Base-by-base conservation (phyloP, 1,139 yeast species). In the Debaryomycetaceae sp. region DNA sequence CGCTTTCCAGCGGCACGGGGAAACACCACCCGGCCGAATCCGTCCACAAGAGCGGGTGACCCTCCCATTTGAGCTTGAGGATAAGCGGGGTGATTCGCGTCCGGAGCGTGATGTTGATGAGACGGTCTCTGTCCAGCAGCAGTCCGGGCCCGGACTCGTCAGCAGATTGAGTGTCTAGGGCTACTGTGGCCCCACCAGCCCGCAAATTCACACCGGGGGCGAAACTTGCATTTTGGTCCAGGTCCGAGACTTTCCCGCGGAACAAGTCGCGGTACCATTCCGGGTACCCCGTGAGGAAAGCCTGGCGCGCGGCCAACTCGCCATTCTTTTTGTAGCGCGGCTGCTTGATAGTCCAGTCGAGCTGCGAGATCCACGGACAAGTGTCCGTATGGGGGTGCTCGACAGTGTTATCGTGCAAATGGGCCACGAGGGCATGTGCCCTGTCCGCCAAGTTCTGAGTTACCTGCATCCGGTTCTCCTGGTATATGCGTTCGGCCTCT, bases 361-460 rank as follows among this genome's bases (percentile, higher is more conserved):
- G 59, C 49, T 92, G 98, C 4, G 66, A 61, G 23, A 87, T 58
- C 98, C 98, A 92, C 0, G 95, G 95, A 46, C 90, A 96, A 12
- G 50, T 39, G 22, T 50, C 51, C 52, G 54, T 51, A 16, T 50
- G 51, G 13, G 53, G 60, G 18, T 28, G 49, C 40, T 44, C 23
- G 10, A 18, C 8, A 23, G 41, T 44, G 1, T 62, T 47, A 24
- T 54, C 49, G 7, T 30, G 33, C 3, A 58, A 45, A 30, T 47
- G 45, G 10, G 51, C 45, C 1, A 80, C 71, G 4, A 79, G 68
- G 15, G 73, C 73, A 6, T 72, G 60, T 0, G 87, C 87, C 23
- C 87, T 59, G 16, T 58, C 55, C 22, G 63, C 58, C 13, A 92
- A 62, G 32, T 75, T 78, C 3, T 57, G 50, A 33, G 74, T 73